Percentiles rank a stretch among this genome's conserved stretches.
phyloP scores from a whole-genome alignment of 2,329 filamentous ascomycete species.

The Kalaharituber pfeilii region DNA sequence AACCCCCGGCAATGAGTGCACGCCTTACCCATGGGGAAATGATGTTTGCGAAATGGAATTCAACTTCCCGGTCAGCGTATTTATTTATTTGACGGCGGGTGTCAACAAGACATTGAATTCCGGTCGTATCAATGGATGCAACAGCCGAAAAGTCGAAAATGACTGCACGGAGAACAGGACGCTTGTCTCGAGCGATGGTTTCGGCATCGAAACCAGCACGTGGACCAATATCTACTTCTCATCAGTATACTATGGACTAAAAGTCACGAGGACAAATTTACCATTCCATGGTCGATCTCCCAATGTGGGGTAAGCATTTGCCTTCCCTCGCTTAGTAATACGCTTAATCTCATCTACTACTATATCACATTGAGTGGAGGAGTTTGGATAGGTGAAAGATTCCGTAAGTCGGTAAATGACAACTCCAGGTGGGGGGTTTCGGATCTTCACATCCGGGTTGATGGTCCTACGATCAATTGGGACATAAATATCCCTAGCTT shows the following conservation, averaged over 20 bases:
- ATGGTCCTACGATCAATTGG: slow-evolving; percentile 36
- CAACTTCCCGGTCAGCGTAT: slow-evolving; percentile 30
- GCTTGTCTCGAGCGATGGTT: slow-evolving; percentile 19
- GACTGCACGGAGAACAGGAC: slow-evolving; percentile 37
- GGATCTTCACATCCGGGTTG: slow-evolving; percentile 33
- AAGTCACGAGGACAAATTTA: neutral
- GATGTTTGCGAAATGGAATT: slow-evolving; percentile 35
- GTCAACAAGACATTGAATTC: slow-evolving; percentile 38
- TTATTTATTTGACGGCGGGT: slow-evolving; percentile 37
- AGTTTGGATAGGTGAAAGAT: slow-evolving; percentile 41
- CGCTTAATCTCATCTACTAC: slow-evolving; percentile 32
- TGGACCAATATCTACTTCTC: slow-evolving; percentile 16
- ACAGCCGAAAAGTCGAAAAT: slow-evolving; percentile 40
- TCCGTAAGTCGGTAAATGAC: slow-evolving; percentile 40
- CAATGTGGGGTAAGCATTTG: slow-evolving; percentile 10
- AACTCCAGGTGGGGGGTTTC: slow-evolving; percentile 36
- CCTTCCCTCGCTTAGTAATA: slow-evolving; percentile 31
- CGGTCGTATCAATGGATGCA: slow-evolving; percentile 40
- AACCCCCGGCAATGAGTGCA: slow-evolving; percentile 38
- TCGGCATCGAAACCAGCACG: slow-evolving; percentile 22
- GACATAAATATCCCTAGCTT: slow-evolving; percentile 24
- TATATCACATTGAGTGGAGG: slow-evolving; percentile 35
- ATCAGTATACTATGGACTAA: neutral
- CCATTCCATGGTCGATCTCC: slow-evolving; percentile 39
- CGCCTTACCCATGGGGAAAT: slow-evolving; percentile 40